These are phyloP conservation scores for Tylopilus intermedius DNA, from an alignment of 768 basidiomycete genomes.

Conservation along the genomic window DNA sequence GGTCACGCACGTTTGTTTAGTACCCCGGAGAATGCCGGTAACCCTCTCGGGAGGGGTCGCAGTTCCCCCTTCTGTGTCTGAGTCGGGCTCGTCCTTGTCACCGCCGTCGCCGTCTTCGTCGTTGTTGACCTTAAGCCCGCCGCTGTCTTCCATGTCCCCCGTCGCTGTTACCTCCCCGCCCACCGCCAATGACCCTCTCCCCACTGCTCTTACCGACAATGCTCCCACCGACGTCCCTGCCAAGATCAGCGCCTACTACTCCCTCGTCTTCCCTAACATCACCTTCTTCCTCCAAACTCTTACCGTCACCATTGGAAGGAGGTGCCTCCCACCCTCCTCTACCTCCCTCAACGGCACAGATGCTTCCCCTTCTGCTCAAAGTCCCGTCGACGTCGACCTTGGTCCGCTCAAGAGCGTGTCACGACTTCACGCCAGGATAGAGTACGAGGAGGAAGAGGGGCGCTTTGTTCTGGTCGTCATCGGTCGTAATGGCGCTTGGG, in stretches of 20 bases:
- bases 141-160: conserved; percentile 25
- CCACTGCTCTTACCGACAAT: conserved; percentile 7
- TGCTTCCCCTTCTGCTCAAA: conserved; percentile 21
- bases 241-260: conserved; percentile 91
- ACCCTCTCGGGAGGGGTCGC: conserved; percentile 10
- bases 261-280: conserved; percentile 89
- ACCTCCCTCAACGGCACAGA: conserved; percentile 45
- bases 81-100: conserved; percentile 2
- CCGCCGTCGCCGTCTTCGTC: conserved; percentile 2
- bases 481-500: conserved; percentile 98
- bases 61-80: not conserved
- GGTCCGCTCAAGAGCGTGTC: conserved; percentile 97
- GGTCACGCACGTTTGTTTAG: conserved; percentile 17
- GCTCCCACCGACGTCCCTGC: conserved; percentile 38
- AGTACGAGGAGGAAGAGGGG: conserved; percentile 86
- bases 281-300: conserved; percentile 97
- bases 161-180: conserved; percentile 3
- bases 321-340: conserved; percentile 67
- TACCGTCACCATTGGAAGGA: conserved; percentile 87
- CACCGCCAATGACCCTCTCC: conserved; percentile 4
- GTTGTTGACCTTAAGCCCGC: conserved; percentile 4
- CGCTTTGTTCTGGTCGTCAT: conserved; percentile 86
- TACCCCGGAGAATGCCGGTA: conserved; percentile 14
- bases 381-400: conserved; percentile 81
- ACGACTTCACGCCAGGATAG: conserved; percentile 92